phyloP scores from a whole-genome alignment of 306 rosid species.

The Rosa persica region DNA sequence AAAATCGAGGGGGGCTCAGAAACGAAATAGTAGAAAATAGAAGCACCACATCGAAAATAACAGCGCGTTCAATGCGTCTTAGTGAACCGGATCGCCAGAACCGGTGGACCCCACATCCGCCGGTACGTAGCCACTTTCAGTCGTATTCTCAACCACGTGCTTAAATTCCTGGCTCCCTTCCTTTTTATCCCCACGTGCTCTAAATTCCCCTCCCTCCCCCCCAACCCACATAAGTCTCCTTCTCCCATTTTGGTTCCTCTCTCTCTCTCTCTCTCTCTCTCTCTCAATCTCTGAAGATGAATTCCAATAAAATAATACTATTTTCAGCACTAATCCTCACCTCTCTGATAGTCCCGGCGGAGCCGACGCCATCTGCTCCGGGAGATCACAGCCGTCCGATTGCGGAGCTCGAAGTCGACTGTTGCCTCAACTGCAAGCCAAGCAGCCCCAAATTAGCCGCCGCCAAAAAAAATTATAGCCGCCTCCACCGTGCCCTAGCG shows the following conservation, averaged over 20 bases:
- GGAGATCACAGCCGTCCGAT: conserved; percentile 22
- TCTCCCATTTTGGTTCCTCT: neutral
- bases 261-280: neutral
- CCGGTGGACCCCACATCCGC: neutral
- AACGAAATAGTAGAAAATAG: neutral
- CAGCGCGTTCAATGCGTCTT: no score
- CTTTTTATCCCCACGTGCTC: neutral
- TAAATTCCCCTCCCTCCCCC: neutral
- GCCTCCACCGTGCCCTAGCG: conserved; percentile 5
- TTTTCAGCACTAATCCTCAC: neutral
- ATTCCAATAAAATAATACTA: conserved; percentile 7
- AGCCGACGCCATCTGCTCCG: conserved; percentile 13
- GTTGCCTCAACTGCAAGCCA: conserved; percentile 22
- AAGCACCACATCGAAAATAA: neutral
- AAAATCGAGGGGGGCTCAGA: neutral
- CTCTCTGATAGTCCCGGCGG: neutral
- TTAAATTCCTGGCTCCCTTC: conserved; percentile 12
- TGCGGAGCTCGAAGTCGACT: conserved; percentile 24
- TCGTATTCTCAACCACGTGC: conserved; percentile 36
- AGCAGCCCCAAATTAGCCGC: neutral
- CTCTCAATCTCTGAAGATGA: conserved; percentile 28
- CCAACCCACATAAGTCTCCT: neutral
- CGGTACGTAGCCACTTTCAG: neutral
- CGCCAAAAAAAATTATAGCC: conserved; percentile 39
- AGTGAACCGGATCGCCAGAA: neutral